A percentile compares a stretch with the other conserved stretches of the same genome.
Conservation (phyloP, 495 filamentous ascomycete genomes). For the Rusavskia elegans region DNA sequence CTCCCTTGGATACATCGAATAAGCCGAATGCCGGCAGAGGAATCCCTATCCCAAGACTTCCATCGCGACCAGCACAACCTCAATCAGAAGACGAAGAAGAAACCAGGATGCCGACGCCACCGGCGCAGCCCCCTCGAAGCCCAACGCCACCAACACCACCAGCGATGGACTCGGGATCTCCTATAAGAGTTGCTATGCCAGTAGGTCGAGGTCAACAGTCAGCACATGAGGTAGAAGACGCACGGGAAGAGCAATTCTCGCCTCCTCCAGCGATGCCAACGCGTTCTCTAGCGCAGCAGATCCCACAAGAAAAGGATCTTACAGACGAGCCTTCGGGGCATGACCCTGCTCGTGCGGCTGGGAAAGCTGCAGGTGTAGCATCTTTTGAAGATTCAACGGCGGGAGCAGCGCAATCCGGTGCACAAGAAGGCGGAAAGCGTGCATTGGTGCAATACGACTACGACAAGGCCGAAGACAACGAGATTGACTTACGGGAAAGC, state of each 20-base stretch:
- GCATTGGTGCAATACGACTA: slow-evolving; percentile 89
- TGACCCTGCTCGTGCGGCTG: slow-evolving; percentile 48
- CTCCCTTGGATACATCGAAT: slow-evolving; percentile 42
- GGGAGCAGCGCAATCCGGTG: slow-evolving; percentile 12
- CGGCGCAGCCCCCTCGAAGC: slow-evolving; percentile 41
- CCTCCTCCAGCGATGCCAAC: slow-evolving; percentile 38
- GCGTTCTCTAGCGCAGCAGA: slow-evolving; percentile 37
- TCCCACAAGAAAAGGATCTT: slow-evolving; percentile 47
- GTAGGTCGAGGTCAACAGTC: slow-evolving; percentile 45
- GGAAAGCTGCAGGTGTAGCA: slow-evolving; percentile 28
- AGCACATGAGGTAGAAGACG: slow-evolving; percentile 33
- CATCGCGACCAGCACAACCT: slow-evolving; percentile 34
- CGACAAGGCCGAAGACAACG: slow-evolving; percentile 92
- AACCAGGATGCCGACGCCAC: slow-evolving; percentile 32
- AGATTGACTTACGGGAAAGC: slow-evolving; percentile 80
- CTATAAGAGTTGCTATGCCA: slow-evolving; percentile 77
- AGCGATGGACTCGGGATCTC: slow-evolving; percentile 42
- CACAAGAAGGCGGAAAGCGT: slow-evolving; percentile 34
- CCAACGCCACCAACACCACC: slow-evolving; percentile 43
- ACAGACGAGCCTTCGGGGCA: slow-evolving; percentile 44
- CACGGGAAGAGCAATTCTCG: slow-evolving; percentile 31
- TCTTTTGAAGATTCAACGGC: slow-evolving; percentile 22
- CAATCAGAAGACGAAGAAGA: slow-evolving; percentile 36
- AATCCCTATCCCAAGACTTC: slow-evolving; percentile 59
- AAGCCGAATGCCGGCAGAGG: slow-evolving; percentile 41